Evolutionary conservation across 345 rosid genomes (phyloP), one percentile per base, ranked within the genome.

Genomic region (Populus nigra): DNA sequence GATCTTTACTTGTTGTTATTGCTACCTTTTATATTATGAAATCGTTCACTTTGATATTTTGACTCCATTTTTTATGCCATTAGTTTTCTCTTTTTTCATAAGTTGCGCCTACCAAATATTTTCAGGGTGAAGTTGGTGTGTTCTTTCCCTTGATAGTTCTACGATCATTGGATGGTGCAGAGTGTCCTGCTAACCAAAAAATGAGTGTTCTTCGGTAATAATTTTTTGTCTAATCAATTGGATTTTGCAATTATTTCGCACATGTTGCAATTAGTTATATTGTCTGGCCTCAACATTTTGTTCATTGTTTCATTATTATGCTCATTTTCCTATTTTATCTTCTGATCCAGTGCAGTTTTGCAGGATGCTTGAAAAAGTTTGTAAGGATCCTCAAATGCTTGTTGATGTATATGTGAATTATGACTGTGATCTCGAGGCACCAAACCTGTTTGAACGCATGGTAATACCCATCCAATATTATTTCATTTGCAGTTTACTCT

Each of bases 381-480:
- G 97, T 83, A 93, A 86, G 84, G 96, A 96, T 88, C 90, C 99
- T 71, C 98, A 96, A 81, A 90, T 91, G 95, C 99, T 96, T 84
- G 94, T 96, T 82, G 99, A 96, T 84, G 88, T 96, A 70, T 96
- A 86, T 88, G 98, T 93, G 84, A 96, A 93, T 81, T 96, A 96
- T 83, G 99, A 96, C 73, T 93, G 99, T 82, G 99, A 93, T 93
- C 93, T 91, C 74, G 97, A 93, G 88, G 95, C 99, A 69, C 96
- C 99, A 1, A 96, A 93, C 88, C 88, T 96, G 88, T 96, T 96
- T 89, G 98, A 96, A 86, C 97, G 99, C 89, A 87, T 91, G 98
- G 99, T 96, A 81, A 73, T 47, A 47, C 50, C 50, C 5, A 45
- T 47, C 17, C 33, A 10, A 77, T 33, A 7, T 1, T 22, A 8